Percentiles rank a stretch among this genome's conserved stretches.
phyloP scores from a whole-genome alignment of 805 yeast genomes.

The Barnettozyma siamensis region DNA sequence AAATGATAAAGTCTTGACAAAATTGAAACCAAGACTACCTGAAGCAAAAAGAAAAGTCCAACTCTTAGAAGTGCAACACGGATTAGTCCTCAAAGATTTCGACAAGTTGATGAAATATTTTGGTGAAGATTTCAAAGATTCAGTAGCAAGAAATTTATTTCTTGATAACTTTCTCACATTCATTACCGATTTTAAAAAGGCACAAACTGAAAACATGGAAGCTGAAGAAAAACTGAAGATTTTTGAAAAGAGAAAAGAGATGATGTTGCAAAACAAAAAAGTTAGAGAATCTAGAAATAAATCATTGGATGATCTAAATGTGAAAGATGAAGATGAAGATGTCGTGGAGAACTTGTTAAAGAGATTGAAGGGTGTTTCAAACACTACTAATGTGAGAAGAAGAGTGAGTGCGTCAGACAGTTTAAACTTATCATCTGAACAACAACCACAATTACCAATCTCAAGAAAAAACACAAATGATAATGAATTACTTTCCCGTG shows the following conservation, averaged over 20 bases:
- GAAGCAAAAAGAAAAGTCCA: conserved; percentile 50
- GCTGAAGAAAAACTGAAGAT: conserved; percentile 64
- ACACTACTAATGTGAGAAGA: conserved; percentile 34
- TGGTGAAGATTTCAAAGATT: conserved; percentile 60
- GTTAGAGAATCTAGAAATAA: conserved; percentile 12
- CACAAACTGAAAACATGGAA: conserved; percentile 57
- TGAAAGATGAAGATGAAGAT: conserved; percentile 33
- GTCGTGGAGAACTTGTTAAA: conserved; percentile 86
- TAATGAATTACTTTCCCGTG: conserved; percentile 18
- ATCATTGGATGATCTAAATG: conserved; percentile 29
- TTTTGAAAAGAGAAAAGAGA: conserved; percentile 56
- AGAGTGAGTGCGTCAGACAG: conserved; percentile 17
- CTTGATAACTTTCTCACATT: conserved; percentile 58
- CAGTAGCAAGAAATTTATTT: conserved; percentile 51
- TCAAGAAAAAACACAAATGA: conserved; percentile 11
- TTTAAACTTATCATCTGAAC: not conserved
- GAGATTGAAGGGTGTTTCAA: conserved; percentile 61
- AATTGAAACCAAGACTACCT: conserved; percentile 46
- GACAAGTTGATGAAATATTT: conserved; percentile 59
- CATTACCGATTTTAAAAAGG: conserved; percentile 54
- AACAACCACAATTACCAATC: not conserved
- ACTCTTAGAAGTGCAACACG: conserved; percentile 44
- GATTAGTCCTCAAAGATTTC: conserved; percentile 44
- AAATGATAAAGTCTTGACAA: conserved; percentile 50
- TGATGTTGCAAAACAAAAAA: conserved; percentile 31